Conservation (phyloP, 257 asterid genomes). For the Ehretia macrophylla region DNA sequence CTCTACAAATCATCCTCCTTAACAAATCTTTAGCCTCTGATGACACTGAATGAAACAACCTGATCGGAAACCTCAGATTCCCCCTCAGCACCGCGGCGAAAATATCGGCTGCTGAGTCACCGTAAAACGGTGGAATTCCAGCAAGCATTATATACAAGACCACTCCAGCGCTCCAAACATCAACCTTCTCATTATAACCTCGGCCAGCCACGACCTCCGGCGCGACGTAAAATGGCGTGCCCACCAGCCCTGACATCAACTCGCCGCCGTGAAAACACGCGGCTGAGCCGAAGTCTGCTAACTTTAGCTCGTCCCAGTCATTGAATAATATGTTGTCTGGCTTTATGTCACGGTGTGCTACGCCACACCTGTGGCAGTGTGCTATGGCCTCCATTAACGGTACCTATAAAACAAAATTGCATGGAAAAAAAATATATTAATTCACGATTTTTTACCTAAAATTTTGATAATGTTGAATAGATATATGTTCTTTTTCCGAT, state of each 20-base stretch:
- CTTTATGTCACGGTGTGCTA: conserved; percentile 76
- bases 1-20: conserved; percentile 35
- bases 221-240: conserved; percentile 40
- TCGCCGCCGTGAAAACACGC: conserved; percentile 40
- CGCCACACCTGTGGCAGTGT: conserved; percentile 61
- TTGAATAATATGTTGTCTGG: conserved; percentile 72
- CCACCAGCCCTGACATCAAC: conserved; percentile 31
- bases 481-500: too few species aligned
- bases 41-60: conserved; percentile 25
- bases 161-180: conserved; percentile 42
- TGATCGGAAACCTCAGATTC: conserved; percentile 28
- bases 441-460: too few species aligned
- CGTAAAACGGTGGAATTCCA: conserved; percentile 36
- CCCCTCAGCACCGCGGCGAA: conserved; percentile 32
- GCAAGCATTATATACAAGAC: conserved; percentile 33
- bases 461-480: too few species aligned
- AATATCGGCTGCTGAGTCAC: conserved; percentile 21
- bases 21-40: conserved; percentile 33
- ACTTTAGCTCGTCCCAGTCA: conserved; percentile 45
- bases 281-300: conserved; percentile 81
- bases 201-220: conserved; percentile 29
- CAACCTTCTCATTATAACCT: conserved; percentile 28
- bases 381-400: conserved; percentile 80
- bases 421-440: too few species aligned
- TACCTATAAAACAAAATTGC: conserved; percentile 19